Base-by-base conservation (phyloP, 805 yeast species). In the Yarrowia keelungensis region DNA sequence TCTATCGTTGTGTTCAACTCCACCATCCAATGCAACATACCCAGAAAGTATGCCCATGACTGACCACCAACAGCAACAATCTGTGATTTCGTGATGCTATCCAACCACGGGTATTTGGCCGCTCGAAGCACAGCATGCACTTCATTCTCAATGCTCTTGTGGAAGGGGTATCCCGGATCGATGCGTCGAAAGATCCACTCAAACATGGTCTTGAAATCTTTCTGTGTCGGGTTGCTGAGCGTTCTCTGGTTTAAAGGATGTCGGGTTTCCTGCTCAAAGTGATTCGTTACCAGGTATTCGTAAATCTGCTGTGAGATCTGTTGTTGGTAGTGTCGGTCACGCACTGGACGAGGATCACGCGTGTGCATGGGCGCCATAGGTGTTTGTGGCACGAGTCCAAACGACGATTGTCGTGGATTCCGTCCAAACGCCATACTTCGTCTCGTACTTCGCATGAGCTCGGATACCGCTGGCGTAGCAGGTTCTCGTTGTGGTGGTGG, bases 31-130 rank as follows among this genome's bases (percentile, higher is more conserved):
- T 89, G 87, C 26, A 92, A 79, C 84, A 93, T 86, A 0, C 95
- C 97, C 50, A 92, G 77, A 72, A 91, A 90, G 8, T 84, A 84
- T 12, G 91, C 92, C 97, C 97, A 92, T 72, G 87, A 87, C 61
- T 89, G 87, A 2, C 97, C 97, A 7, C 97, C 97, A 12, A 91
- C 97, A 0, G 97, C 97, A 46, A 92, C 86, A 46, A 92, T 88
- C 75, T 91, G 96, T 0, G 95, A 89, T 74, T 92, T 88, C 76
- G 89, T 90, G 47, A 93, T 87, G 0, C 90, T 81, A 49, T 90
- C 96, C 69, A 91, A 77, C 76, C 89, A 91, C 1, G 98, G 97
- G 74, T 92, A 92, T 61, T 85, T 85, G 70, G 92, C 76, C 45
- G 82, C 82, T 74, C 86, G 88, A 73, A 92, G 79, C 19, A 91